phyloP scores from a whole-genome alignment of 2,329 filamentous ascomycete genomes.

The Colletotrichum sp. region DNA sequence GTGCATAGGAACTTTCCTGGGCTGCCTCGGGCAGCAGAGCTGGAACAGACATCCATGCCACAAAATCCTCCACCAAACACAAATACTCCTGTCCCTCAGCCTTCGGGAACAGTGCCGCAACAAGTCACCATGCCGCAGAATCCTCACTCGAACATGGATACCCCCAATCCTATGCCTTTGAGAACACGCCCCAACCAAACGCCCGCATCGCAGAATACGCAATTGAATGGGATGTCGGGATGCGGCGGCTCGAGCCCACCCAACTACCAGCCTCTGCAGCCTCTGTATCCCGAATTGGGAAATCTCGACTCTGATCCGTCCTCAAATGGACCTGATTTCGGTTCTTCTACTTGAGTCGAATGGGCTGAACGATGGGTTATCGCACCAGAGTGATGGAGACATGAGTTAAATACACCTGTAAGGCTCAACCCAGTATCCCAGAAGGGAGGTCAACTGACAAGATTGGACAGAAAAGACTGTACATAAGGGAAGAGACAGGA shows the following conservation, averaged over 20 bases:
- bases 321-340: neutral
- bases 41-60: neutral
- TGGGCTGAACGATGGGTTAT: neutral
- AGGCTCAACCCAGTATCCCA: neutral
- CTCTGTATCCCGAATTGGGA: neutral
- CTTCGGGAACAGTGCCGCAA: neutral
- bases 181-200: neutral
- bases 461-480: neutral
- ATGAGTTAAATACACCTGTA: neutral
- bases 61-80: neutral
- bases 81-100: neutral
- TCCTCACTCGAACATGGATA: neutral
- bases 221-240: neutral
- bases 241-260: neutral
- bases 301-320: neutral
- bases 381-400: neutral
- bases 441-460: neutral
- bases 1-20: rapidly evolving
- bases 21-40: neutral
- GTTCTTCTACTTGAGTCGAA: neutral
- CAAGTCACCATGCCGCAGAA: neutral
- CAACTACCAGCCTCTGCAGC: neutral
- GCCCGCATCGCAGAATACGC: neutral
- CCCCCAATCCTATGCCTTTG: neutral
- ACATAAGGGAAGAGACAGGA: neutral